phyloP scores from a whole-genome alignment of 2,329 filamentous ascomycete species.

The Ceratocystiopsis sp. region DNA sequence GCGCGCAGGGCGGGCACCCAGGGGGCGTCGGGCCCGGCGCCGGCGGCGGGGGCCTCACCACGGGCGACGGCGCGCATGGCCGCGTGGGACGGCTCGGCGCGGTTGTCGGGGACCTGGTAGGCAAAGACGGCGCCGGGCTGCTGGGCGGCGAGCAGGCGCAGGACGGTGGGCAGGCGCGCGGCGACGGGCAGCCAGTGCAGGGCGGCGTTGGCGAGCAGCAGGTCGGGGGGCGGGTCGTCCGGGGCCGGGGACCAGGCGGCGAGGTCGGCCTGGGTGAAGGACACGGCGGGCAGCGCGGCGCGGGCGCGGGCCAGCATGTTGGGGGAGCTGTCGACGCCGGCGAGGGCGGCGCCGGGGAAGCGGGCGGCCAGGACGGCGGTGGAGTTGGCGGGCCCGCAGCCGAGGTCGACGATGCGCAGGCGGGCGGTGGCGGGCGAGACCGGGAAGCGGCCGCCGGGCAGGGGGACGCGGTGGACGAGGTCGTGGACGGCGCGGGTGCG shows the following conservation, averaged over 20 bases:
- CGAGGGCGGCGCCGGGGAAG: slow-evolving; percentile 29
- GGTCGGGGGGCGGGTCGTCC: slow-evolving; percentile 15
- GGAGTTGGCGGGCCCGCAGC: slow-evolving; percentile 43
- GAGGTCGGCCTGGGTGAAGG: slow-evolving; percentile 31
- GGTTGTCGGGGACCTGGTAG: slow-evolving; percentile 33
- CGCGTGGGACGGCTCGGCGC: slow-evolving; percentile 28
- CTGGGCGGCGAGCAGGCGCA: slow-evolving; percentile 23
- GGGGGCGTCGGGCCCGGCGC: slow-evolving; percentile 3
- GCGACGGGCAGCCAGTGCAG: slow-evolving; percentile 36
- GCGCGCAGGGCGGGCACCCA: slow-evolving; percentile 9
- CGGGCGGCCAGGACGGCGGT: slow-evolving; percentile 28
- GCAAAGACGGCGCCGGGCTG: slow-evolving; percentile 31
- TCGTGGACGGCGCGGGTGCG: slow-evolving; percentile 36
- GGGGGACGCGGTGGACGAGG: slow-evolving; percentile 29
- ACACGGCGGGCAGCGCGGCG: slow-evolving; percentile 19
- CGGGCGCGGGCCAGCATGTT: slow-evolving; percentile 37
- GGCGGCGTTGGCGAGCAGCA: slow-evolving; percentile 40
- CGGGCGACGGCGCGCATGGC: slow-evolving; percentile 30
- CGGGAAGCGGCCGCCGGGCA: slow-evolving; percentile 11
- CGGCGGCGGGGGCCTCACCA: slow-evolving; percentile 8
- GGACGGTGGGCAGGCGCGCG: slow-evolving; percentile 27
- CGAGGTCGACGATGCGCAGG: slow-evolving; percentile 35
- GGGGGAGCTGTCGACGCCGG: slow-evolving; percentile 35
- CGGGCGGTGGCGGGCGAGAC: slow-evolving; percentile 9
- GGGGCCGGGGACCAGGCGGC: slow-evolving; percentile 7